Conservation (phyloP, 2,329 filamentous ascomycete genomes). For the Fusarium sublunatum region DNA sequence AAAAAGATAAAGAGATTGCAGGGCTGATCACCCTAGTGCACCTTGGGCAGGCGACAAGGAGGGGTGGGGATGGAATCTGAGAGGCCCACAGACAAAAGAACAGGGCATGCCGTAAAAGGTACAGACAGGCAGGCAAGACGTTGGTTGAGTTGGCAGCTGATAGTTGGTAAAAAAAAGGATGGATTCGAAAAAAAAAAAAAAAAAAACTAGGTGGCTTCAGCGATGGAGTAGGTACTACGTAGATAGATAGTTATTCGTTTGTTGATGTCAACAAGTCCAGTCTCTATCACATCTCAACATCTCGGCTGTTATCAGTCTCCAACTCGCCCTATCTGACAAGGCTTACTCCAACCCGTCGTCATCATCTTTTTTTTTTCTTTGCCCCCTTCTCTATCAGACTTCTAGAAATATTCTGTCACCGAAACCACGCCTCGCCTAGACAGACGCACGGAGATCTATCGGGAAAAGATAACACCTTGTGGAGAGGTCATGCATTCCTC, state of each 20-base stretch:
- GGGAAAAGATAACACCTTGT: conserved; percentile 24
- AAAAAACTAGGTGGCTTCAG: no score
- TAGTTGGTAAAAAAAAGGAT: no score
- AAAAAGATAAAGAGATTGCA: no score
- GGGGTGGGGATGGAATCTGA: neutral
- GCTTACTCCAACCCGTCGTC: neutral
- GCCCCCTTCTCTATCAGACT: conserved; percentile 26
- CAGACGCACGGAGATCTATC: conserved; percentile 25
- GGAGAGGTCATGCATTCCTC: conserved; percentile 6
- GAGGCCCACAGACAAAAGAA: neutral
- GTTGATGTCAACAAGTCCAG: no score
- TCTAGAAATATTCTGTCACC: conserved; percentile 32
- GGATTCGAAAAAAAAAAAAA: no score
- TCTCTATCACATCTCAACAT: no score
- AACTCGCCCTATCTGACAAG: neutral
- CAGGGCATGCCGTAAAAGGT: neutral
- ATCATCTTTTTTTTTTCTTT: neutral
- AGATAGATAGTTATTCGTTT: no score
- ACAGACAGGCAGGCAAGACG: neutral
- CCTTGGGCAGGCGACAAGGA: neutral
- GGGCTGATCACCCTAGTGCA: no score
- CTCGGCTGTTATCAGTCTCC: no score
- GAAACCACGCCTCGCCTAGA: conserved; percentile 24
- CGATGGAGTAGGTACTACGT: no score
- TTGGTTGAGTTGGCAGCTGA: no score